phyloP scores from a whole-genome alignment of 2,329 filamentous ascomycete species.

The Colletotrichum sp. region DNA sequence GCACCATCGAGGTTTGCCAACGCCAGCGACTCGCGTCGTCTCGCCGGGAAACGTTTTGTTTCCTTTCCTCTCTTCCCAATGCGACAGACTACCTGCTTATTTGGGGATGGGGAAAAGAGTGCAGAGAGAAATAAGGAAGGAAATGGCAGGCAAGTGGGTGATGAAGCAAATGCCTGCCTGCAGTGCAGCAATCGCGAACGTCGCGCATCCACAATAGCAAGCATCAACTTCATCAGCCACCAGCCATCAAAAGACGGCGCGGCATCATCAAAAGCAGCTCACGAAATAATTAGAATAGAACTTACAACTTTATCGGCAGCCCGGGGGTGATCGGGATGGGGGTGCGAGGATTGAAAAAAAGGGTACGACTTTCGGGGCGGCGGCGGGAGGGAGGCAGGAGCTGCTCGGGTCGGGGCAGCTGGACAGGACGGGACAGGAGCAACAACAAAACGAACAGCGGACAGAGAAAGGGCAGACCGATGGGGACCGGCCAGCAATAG shows the following conservation, averaged over 20 bases:
- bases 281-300: slow-evolving; percentile 28
- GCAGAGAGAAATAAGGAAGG: background rate
- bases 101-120: background rate
- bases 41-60: background rate
- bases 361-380: slow-evolving; percentile 22
- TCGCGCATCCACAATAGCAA: slow-evolving; percentile 11
- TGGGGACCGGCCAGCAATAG: background rate
- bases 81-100: background rate
- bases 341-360: slow-evolving; percentile 29
- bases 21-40: background rate
- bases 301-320: slow-evolving; percentile 29
- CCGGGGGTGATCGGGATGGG: slow-evolving; percentile 30
- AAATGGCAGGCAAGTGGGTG: background rate
- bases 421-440: slow-evolving; percentile 1
- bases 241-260: slow-evolving; percentile 24
- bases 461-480: background rate
- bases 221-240: slow-evolving; percentile 27
- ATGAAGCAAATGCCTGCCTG: background rate
- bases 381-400: slow-evolving; percentile 26
- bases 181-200: slow-evolving; percentile 6
- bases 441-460: background rate
- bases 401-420: slow-evolving; percentile 34
- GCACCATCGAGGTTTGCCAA: background rate
- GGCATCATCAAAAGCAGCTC: slow-evolving; percentile 28
- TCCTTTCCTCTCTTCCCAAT: background rate